Conservation (phyloP, 1,284 basidiomycete genomes). For the Inonotus obliquus region DNA sequence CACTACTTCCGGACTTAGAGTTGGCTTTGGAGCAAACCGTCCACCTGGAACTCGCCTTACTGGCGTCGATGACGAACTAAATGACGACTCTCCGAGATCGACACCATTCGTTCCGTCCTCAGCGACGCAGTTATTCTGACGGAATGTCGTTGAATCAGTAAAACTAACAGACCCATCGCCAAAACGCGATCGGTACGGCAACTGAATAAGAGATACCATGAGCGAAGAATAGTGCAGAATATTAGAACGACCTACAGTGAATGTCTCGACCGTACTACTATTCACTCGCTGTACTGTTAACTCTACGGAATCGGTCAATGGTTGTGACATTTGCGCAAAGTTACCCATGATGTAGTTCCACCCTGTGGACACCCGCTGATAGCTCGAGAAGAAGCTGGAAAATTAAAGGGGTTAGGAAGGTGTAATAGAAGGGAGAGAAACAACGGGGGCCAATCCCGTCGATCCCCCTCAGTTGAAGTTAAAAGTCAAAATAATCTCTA, state of each 20-base stretch:
- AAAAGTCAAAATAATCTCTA: slow-evolving; percentile 19
- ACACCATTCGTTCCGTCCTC: slow-evolving; percentile 46
- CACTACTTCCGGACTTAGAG: slow-evolving; percentile 30
- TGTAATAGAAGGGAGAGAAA: background rate
- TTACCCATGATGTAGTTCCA: slow-evolving; percentile 61
- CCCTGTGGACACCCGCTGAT: slow-evolving; percentile 32
- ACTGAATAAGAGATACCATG: slow-evolving; percentile 27
- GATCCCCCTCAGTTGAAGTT: slow-evolving; percentile 17
- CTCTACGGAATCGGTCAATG: slow-evolving; percentile 45
- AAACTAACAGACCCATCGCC: slow-evolving; percentile 39
- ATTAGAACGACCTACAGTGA: slow-evolving; percentile 32
- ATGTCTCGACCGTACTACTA: slow-evolving; percentile 36
- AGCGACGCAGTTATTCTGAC: slow-evolving; percentile 50
- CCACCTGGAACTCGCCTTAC: slow-evolving; percentile 25
- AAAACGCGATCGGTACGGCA: slow-evolving; percentile 56
- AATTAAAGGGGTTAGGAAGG: background rate
- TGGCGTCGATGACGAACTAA: slow-evolving; percentile 12
- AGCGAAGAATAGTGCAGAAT: background rate
- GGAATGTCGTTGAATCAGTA: slow-evolving; percentile 46
- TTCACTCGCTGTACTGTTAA: slow-evolving; percentile 44
- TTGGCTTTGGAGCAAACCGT: slow-evolving; percentile 45
- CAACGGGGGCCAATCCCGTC: background rate
- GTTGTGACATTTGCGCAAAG: slow-evolving; percentile 55
- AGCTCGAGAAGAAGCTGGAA: slow-evolving; percentile 38
- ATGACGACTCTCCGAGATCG: slow-evolving; percentile 32